These are phyloP conservation scores for Neofusicoccum ribis DNA, from an alignment of 2,329 filamentous ascomycete genomes.

Conservation along the genomic window DNA sequence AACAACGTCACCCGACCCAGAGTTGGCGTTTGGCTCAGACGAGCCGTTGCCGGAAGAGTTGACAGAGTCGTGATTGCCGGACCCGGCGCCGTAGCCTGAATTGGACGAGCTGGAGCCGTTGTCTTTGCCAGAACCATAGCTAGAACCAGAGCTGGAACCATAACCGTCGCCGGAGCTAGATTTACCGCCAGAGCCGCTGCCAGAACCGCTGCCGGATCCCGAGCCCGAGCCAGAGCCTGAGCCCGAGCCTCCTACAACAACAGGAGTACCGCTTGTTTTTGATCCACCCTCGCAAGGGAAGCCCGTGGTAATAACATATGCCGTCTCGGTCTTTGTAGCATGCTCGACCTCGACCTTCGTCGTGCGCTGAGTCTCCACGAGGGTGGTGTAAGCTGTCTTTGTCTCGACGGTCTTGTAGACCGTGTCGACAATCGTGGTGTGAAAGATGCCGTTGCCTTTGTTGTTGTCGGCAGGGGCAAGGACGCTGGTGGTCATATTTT, in stretches of 20 bases:
- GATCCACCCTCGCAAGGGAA: background rate
- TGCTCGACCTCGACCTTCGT: background rate
- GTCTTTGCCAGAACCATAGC: too few relatives aligned
- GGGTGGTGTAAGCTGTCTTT: background rate
- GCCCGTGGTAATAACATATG: constrained; percentile 2
- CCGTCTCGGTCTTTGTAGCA: background rate
- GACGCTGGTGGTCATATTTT: background rate
- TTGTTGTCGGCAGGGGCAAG: background rate
- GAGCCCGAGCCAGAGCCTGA: background rate
- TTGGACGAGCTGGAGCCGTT: background rate
- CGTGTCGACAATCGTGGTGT: constrained; percentile 1
- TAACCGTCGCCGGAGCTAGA: background rate
- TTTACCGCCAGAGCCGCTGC: background rate
- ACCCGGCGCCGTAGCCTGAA: background rate
- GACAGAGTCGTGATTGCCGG: background rate
- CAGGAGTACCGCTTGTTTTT: background rate
- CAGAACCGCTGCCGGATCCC: background rate
- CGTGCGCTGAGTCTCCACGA: background rate
- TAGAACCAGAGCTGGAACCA: too few relatives aligned
- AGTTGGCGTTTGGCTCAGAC: background rate
- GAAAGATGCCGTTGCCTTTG: background rate
- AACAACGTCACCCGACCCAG: background rate
- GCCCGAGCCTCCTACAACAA: background rate
- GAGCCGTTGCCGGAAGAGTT: background rate
- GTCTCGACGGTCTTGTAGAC: background rate